A percentile compares a stretch with the other conserved stretches of the same genome.
These are phyloP conservation scores for Elasticomyces elasticus DNA, from an alignment of 495 filamentous ascomycete genomes.

Conservation along the genomic window DNA sequence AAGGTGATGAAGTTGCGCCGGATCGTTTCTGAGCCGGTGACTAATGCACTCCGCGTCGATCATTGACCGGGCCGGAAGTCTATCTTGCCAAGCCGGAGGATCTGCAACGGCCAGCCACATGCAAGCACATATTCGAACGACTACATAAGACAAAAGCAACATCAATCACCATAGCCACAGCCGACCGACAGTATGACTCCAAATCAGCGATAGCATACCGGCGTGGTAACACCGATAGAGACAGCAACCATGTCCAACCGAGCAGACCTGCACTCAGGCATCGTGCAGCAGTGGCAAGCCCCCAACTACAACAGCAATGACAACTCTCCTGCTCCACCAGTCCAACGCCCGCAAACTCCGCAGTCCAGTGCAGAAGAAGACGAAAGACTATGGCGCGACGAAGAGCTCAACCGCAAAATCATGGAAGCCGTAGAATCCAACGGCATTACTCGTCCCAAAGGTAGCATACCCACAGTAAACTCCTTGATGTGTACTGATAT, in stretches of 20 bases:
- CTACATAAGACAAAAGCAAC: neutral
- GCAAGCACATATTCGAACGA: neutral
- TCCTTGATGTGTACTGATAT: too few species aligned
- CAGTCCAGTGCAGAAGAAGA: conserved; percentile 16
- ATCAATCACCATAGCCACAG: too few species aligned
- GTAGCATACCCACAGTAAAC: too few species aligned
- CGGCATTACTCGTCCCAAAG: conserved; percentile 65
- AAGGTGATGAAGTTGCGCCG: neutral
- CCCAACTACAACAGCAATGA: neutral
- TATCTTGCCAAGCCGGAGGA: neutral
- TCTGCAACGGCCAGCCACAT: neutral
- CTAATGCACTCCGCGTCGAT: neutral
- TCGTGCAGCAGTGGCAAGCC: conserved; percentile 18
- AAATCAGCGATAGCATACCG: too few species aligned
- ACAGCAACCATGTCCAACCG: too few species aligned
- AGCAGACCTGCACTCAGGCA: too few species aligned
- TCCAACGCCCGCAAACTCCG: conserved; percentile 11
- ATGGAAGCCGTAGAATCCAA: conserved; percentile 57
- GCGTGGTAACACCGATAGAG: too few species aligned
- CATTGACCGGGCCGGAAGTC: neutral
- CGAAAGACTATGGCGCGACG: conserved; percentile 13
- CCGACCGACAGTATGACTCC: too few species aligned
- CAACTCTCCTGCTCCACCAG: neutral
- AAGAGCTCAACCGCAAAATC: conserved; percentile 32
- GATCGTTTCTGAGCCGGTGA: neutral